phyloP scores from a whole-genome alignment of 148 eudicot species.

The Rhododendron henanense region DNA sequence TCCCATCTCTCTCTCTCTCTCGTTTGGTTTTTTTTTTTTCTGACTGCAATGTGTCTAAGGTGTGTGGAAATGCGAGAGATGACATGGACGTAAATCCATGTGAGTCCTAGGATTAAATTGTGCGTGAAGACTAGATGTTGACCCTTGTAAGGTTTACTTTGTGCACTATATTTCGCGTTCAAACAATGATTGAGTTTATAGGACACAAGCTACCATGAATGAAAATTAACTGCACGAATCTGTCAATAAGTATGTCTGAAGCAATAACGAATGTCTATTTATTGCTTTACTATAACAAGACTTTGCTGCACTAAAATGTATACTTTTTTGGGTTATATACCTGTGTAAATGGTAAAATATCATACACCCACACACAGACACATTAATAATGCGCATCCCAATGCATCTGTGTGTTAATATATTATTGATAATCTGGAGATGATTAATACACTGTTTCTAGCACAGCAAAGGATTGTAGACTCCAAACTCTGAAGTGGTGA shows the following conservation, averaged over 20 bases:
- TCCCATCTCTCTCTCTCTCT: constrained; percentile 15
- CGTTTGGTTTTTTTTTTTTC: background rate
- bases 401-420: background rate
- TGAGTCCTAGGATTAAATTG: background rate
- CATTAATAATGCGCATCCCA: background rate
- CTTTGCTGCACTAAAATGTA: background rate
- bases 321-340: background rate
- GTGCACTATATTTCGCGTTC: background rate
- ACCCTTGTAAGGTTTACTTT: background rate
- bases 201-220: background rate
- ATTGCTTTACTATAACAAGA: background rate
- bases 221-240: background rate
- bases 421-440: background rate
- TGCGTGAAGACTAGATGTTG: background rate
- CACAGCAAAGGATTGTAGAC: background rate
- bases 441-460: background rate
- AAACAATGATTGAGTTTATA: background rate
- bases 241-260: background rate
- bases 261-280: background rate
- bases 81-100: background rate
- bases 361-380: too few species aligned
- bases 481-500: background rate
- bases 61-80: background rate
- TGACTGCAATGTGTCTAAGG: background rate
- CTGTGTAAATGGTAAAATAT: background rate